These are phyloP conservation scores for Eruca vesicaria DNA, from an alignment of 441 rosid genomes.

Conservation along the genomic window DNA sequence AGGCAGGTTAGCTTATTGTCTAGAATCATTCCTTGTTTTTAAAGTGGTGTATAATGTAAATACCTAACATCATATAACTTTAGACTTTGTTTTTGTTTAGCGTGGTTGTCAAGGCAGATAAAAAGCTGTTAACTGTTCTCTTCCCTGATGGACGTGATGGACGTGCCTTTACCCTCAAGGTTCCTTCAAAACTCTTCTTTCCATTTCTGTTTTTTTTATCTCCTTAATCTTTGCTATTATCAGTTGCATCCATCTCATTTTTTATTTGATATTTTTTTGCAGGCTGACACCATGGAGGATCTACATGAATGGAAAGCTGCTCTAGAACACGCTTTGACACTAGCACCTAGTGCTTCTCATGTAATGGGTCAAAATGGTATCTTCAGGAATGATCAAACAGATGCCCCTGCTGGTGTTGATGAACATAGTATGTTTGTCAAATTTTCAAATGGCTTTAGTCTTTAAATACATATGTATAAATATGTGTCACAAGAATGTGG, in stretches of 20 bases:
- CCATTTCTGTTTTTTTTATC: background rate
- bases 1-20: slow-evolving; percentile 97
- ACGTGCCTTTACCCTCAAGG: slow-evolving; percentile 97
- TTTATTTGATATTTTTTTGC: slow-evolving; percentile 6
- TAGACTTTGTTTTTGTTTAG: slow-evolving; percentile 45
- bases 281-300: slow-evolving; percentile 99
- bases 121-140: slow-evolving; percentile 91
- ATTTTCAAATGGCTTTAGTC: background rate
- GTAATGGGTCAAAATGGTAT: slow-evolving; percentile 86
- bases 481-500: too few species aligned
- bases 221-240: background rate
- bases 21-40: slow-evolving; percentile 26
- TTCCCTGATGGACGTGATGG: slow-evolving; percentile 99
- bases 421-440: slow-evolving; percentile 60
- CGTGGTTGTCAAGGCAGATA: slow-evolving; percentile 95
- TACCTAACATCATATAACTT: slow-evolving; percentile 36
- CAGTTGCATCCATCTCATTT: slow-evolving; percentile 5
- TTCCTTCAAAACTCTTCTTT: slow-evolving; percentile 26
- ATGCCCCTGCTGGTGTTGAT: slow-evolving; percentile 44
- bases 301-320: slow-evolving; percentile 90
- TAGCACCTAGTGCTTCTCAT: slow-evolving; percentile 81
- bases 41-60: slow-evolving; percentile 21
- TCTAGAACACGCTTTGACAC: slow-evolving; percentile 85
- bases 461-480: background rate
- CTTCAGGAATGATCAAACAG: slow-evolving; percentile 65